Evolutionary conservation across 352 stramenopile genomes (phyloP), one percentile per base, ranked within the genome.

Genomic region (Pythium dissotocum): DNA sequence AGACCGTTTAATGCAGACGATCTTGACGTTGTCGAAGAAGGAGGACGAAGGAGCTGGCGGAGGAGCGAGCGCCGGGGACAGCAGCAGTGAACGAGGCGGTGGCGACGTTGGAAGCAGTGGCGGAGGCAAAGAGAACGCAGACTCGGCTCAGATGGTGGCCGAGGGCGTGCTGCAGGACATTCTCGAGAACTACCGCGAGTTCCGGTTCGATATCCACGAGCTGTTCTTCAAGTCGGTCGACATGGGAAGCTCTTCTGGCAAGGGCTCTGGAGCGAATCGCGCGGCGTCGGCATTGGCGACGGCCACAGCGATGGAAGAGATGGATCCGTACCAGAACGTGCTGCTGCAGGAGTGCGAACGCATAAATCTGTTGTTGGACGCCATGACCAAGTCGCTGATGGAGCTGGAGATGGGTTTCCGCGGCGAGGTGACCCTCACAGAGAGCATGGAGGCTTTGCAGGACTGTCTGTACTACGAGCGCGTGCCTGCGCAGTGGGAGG

Each of bases 251-350:
- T 21, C 46, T 1, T 12, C 48, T 8, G 53, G 57, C 30, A 32
- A 24, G 26, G 24, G 9, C n/a, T 14, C 21, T 24, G 38, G 21
- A 13, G 38, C 24, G 6, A 55, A 38, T 38, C 21, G 44, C 26
- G 26, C 52, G 9, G 65, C 64, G 21, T 48, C 30, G 26, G 60
- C 53, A 6, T 49, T 58, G 3, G 80, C 73, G 14, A 68, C 76
- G 2, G 35, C 74, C 57, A 76, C 66, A 2, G 75, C 77, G 4
- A 62, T 75, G 6, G 87, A 95, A 24, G 88, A 97, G 44, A 88
- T 97, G 76, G 87, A 95, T 72, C 91, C 92, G 40, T 97, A 90
- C 76, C 89, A 97, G 61, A 97, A 88, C 14, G 91, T 97, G 30
- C 68, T 98, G 59, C 70, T 94, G 9, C 91, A 98, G 70, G 92